phyloP scores from a whole-genome alignment of 768 basidiomycete genomes.

The Russula virescens region DNA sequence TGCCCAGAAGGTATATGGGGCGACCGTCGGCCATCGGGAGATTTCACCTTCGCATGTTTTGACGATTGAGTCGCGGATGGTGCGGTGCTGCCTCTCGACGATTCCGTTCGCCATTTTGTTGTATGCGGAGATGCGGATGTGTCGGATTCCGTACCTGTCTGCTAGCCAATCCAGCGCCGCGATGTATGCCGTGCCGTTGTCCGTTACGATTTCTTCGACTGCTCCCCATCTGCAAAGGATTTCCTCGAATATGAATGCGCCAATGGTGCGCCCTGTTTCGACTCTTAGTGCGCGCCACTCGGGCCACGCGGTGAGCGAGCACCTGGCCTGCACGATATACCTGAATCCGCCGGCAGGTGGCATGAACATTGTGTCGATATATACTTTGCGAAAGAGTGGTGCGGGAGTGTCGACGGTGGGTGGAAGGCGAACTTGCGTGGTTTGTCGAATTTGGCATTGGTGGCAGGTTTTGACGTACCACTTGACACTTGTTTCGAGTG shows the following conservation, averaged over 20 bases:
- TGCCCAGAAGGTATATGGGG: slow-evolving; percentile 33
- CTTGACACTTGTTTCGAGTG: neutral
- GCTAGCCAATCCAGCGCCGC: too few relatives aligned
- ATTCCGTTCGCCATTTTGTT: slow-evolving; percentile 36
- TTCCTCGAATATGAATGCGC: too few relatives aligned
- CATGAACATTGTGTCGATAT: too few relatives aligned
- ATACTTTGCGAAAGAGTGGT: neutral
- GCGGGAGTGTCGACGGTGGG: neutral
- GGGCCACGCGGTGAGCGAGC: neutral
- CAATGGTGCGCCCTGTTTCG: neutral
- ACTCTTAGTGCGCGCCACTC: neutral
- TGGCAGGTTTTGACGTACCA: neutral
- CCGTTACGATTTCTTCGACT: too few relatives aligned
- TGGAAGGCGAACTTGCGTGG: neutral
- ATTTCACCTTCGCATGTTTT: slow-evolving; percentile 29
- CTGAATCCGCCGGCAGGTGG: neutral
- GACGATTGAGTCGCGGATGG: slow-evolving; percentile 27
- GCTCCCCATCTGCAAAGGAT: too few relatives aligned
- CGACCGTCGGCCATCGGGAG: slow-evolving; percentile 31
- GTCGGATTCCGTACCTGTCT: slow-evolving; percentile 24
- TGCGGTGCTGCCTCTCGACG: slow-evolving; percentile 31
- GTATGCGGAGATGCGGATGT: slow-evolving; percentile 33
- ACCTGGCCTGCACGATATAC: neutral
- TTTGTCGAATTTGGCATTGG: neutral
- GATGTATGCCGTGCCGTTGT: too few relatives aligned